Evolutionary conservation across 2,329 filamentous ascomycete species (phyloP).

Genomic region (Botrytis fabae): DNA sequence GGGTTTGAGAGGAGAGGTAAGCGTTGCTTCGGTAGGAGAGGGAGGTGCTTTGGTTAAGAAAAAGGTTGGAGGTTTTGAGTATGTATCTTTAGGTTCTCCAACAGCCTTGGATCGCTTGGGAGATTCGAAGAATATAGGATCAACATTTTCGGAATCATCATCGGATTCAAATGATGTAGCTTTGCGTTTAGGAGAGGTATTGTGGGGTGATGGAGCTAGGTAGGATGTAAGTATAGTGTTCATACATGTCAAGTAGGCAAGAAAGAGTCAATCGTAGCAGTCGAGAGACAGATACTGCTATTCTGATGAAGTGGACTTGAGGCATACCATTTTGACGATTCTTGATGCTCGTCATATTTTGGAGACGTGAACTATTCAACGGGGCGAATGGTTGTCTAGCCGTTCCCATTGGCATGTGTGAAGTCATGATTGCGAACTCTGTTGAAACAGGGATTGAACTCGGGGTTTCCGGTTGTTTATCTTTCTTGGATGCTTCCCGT

Average conservation of each 20-base stretch:
- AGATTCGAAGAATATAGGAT: constrained; percentile 52
- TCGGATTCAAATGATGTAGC: constrained; percentile 49
- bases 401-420: constrained; percentile 34
- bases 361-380: constrained; percentile 67
- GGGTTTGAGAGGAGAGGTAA: constrained; percentile 31
- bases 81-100: constrained; percentile 9
- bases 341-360: constrained; percentile 72
- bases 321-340: constrained; percentile 71
- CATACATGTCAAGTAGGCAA: neutral
- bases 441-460: neutral
- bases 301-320: constrained; percentile 13
- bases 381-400: constrained; percentile 71
- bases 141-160: constrained; percentile 62
- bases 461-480: neutral
- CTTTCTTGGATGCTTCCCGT: neutral
- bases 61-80: constrained; percentile 25
- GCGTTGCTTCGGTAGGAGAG: constrained; percentile 35
- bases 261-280: neutral
- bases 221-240: constrained; percentile 33
- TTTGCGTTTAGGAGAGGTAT: constrained; percentile 54
- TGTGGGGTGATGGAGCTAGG: constrained; percentile 24
- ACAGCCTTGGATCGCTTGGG: constrained; percentile 50
- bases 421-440: constrained; percentile 32
- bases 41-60: constrained; percentile 41
- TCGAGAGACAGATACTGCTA: neutral